These are phyloP conservation scores for Aspergillus jensenii DNA, from an alignment of 2,329 filamentous ascomycete species.

Conservation along the genomic window DNA sequence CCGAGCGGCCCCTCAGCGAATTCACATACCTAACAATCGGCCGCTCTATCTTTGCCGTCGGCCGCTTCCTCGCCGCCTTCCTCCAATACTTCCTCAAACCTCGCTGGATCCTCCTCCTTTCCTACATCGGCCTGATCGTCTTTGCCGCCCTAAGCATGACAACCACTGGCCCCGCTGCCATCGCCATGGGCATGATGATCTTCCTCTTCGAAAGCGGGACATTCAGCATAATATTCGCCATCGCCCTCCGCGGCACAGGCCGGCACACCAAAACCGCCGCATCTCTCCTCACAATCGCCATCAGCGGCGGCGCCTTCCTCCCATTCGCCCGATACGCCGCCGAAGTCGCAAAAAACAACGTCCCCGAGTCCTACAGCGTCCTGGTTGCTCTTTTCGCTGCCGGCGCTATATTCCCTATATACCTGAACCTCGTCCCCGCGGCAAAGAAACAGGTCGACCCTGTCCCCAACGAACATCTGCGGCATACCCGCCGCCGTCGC, in stretches of 20 bases:
- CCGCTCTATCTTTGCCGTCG: slow-evolving; percentile 58
- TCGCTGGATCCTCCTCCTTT: slow-evolving; percentile 56
- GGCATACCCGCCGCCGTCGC: slow-evolving; percentile 25
- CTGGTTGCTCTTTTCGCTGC: slow-evolving; percentile 53
- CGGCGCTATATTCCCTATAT: slow-evolving; percentile 55
- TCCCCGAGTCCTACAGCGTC: slow-evolving; percentile 54
- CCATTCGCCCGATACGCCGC: slow-evolving; percentile 56
- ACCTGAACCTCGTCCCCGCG: slow-evolving; percentile 50
- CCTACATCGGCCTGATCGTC: slow-evolving; percentile 54
- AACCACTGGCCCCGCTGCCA: slow-evolving; percentile 43
- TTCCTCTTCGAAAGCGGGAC: slow-evolving; percentile 62
- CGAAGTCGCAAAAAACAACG: slow-evolving; percentile 33
- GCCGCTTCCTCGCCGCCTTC: slow-evolving; percentile 57
- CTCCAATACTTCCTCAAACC: slow-evolving; percentile 57
- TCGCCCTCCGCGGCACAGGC: slow-evolving; percentile 58
- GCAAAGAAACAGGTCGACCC: slow-evolving; percentile 55
- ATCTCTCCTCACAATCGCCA: slow-evolving; percentile 54
- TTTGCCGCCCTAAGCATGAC: slow-evolving; percentile 55
- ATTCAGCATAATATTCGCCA: slow-evolving; percentile 60
- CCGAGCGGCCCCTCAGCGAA: slow-evolving; percentile 29
- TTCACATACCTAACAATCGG: slow-evolving; percentile 54
- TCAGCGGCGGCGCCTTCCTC: slow-evolving; percentile 55
- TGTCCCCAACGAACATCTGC: slow-evolving; percentile 38
- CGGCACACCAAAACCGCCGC: slow-evolving; percentile 58
- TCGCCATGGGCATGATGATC: slow-evolving; percentile 51